These are phyloP conservation scores for Lactifluus piperatus DNA, from an alignment of 768 basidiomycete species.

Conservation along the genomic window DNA sequence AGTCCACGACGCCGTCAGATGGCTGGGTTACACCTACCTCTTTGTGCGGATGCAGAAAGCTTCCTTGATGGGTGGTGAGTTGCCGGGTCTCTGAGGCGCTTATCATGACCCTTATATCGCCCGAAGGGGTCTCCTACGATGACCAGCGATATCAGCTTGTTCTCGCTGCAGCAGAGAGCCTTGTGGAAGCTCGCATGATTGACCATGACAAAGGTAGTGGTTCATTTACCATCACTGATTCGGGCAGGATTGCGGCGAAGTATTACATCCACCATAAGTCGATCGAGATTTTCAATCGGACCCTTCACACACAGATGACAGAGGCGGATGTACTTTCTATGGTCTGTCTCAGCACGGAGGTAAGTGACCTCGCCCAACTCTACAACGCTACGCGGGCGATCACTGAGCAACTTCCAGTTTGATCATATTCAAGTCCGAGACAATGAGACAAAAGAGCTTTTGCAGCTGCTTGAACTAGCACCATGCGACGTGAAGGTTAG, in stretches of 20 bases:
- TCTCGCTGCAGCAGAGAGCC: slow-evolving; percentile 50
- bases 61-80: slow-evolving; percentile 72
- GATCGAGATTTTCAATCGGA: slow-evolving; percentile 77
- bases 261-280: slow-evolving; percentile 88
- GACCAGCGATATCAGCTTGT: slow-evolving; percentile 61
- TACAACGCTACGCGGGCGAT: not conserved
- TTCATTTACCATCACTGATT: slow-evolving; percentile 68
- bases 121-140: slow-evolving; percentile 64
- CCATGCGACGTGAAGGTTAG: slow-evolving; percentile 49
- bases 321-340: slow-evolving; percentile 87
- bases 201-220: slow-evolving; percentile 52
- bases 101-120: not conserved
- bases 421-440: slow-evolving; percentile 93
- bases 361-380: slow-evolving; percentile 27
- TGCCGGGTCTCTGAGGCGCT: not conserved
- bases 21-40: slow-evolving; percentile 96
- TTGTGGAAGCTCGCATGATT: slow-evolving; percentile 75
- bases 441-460: slow-evolving; percentile 77
- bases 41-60: slow-evolving; percentile 93
- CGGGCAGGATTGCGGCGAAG: slow-evolving; percentile 93
- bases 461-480: slow-evolving; percentile 51
- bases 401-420: slow-evolving; percentile 44
- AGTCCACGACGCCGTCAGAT: slow-evolving; percentile 77
- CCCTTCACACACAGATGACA: slow-evolving; percentile 75
- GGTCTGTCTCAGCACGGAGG: slow-evolving; percentile 89